A percentile compares a stretch with the other conserved stretches of the same genome.
phyloP scores from a whole-genome alignment of 768 basidiomycete genomes.

The Ramaria sp. region DNA sequence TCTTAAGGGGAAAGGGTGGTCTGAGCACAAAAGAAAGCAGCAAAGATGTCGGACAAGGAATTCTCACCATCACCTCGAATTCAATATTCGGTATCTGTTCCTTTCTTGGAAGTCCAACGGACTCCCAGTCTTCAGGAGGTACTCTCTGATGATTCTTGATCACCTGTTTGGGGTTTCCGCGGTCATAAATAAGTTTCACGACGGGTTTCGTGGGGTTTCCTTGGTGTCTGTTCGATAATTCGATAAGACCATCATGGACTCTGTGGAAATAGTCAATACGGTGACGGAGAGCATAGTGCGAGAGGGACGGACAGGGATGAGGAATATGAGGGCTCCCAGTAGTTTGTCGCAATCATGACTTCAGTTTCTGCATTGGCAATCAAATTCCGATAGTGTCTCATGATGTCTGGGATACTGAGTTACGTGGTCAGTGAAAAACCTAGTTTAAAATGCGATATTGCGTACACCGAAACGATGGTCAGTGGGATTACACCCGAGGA shows the following conservation, averaged over 20 bases:
- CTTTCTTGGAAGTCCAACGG: constrained; percentile 39
- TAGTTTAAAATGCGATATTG: background rate
- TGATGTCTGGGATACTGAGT: constrained; percentile 55
- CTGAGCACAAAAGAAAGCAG: background rate
- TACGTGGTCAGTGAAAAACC: background rate
- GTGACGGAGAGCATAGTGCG: background rate
- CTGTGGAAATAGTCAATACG: background rate
- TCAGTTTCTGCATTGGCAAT: constrained; percentile 53
- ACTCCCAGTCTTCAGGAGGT: constrained; percentile 32
- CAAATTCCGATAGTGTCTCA: constrained; percentile 53
- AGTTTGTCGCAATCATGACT: constrained; percentile 59
- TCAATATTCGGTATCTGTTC: constrained; percentile 50
- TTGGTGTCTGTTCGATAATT: constrained; percentile 37
- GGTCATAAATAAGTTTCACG: constrained; percentile 61
- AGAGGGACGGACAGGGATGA: constrained; percentile 23
- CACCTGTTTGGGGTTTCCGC: constrained; percentile 46
- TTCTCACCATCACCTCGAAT: constrained; percentile 51
- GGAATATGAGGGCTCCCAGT: constrained; percentile 43
- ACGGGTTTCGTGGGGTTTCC: constrained; percentile 31
- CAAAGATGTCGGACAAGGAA: constrained; percentile 26
- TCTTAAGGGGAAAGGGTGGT: constrained; percentile 10
- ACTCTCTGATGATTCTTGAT: constrained; percentile 39
- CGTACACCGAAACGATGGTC: constrained; percentile 45
- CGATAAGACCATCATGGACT: constrained; percentile 22
- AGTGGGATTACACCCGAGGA: constrained; percentile 53